Evolutionary conservation across 2,329 filamentous ascomycete genomes (phyloP).

Genomic region (Botryotinia calthae): DNA sequence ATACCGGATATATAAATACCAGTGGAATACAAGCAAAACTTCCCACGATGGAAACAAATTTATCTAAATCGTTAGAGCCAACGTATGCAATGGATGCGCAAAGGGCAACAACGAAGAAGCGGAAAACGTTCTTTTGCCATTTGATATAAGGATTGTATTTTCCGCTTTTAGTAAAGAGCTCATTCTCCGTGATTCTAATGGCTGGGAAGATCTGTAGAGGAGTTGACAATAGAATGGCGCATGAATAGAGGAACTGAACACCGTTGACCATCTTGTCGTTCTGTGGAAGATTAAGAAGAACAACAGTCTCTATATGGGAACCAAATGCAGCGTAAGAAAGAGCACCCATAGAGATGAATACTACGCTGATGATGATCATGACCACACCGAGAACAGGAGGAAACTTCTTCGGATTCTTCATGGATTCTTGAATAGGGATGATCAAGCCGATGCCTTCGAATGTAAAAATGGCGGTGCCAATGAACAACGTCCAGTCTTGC

Average conservation of each 20-base stretch:
- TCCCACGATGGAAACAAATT: conserved; percentile 93
- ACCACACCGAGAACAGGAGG: conserved; percentile 82
- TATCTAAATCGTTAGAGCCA: conserved; percentile 89
- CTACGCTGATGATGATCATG: conserved; percentile 90
- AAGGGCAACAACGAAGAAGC: conserved; percentile 85
- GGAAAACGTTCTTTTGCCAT: conserved; percentile 98
- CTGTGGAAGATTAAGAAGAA: conserved; percentile 93
- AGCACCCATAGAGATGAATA: conserved; percentile 89
- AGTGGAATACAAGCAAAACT: conserved; percentile 97
- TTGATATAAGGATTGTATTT: conserved; percentile 99
- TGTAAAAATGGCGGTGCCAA: conserved; percentile 97
- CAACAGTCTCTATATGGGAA: conserved; percentile 91
- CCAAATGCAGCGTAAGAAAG: conserved; percentile 96
- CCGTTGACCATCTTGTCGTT: conserved; percentile 93
- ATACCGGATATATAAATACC: conserved; percentile 95
- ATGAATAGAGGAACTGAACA: conserved; percentile 95
- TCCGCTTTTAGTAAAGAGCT: conserved; percentile 87
- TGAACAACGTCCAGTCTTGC: conserved; percentile 93
- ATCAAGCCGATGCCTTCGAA: conserved; percentile 97
- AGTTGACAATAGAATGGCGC: conserved; percentile 93
- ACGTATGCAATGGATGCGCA: conserved; percentile 89
- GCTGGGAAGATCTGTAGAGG: conserved; percentile 96
- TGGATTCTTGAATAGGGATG: conserved; percentile 96
- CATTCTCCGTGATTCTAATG: conserved; percentile 93
- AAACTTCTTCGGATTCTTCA: conserved; percentile 89